Base-by-base conservation (phyloP, 257 asterid species). In the Pogostemon cablin region DNA sequence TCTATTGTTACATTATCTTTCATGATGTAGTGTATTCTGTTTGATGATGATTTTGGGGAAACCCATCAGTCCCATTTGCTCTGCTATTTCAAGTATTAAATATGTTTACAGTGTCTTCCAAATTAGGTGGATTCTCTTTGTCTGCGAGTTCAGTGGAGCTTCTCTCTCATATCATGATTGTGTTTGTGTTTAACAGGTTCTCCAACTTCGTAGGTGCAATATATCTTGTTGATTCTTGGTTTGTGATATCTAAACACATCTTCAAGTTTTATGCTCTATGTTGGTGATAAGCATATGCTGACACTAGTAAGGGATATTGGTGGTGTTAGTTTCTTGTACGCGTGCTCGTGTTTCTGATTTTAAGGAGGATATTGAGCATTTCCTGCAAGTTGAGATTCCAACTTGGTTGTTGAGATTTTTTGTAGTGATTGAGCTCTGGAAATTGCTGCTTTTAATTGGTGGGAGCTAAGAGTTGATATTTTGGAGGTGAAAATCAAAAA, bases 141-240 rank as follows among this genome's bases (percentile, higher is more conserved):
- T 86, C 88, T 82, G 72, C 69, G 48, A 72, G 61, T 69, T 74
- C 71, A 73, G 76, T 82, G 81, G 74, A 73, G 72, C 64, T 73
- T 81, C 47, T 82, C 71, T 76, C 90, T 81, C 62, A 54, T 75
- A 60, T 65, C 69, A 15, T 80, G 68, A 75, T 71, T 72, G 76
- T 83, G 81, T 77, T 46, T 84, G 81, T 75, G 72, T 83, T 75
- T 78, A 83, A 71, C 85, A 84, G 95, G 89, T 83, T 76, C 63
- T 65, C 73, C 73, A 68, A 55, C 79, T 78, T 62, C 86, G 72
- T 76, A 77, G 90, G 85, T 76, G 65, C 44, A 60, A 53, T 17
- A 72, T 47, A 67, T 11, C 49, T 53, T 59, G 71, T 68, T 67
- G 75, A 77, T 67, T 80, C 79, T 79, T 80, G 77, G 42, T 68